Conservation (phyloP, 371 early-diverging fungal species). For the Mortierella sp. region DNA sequence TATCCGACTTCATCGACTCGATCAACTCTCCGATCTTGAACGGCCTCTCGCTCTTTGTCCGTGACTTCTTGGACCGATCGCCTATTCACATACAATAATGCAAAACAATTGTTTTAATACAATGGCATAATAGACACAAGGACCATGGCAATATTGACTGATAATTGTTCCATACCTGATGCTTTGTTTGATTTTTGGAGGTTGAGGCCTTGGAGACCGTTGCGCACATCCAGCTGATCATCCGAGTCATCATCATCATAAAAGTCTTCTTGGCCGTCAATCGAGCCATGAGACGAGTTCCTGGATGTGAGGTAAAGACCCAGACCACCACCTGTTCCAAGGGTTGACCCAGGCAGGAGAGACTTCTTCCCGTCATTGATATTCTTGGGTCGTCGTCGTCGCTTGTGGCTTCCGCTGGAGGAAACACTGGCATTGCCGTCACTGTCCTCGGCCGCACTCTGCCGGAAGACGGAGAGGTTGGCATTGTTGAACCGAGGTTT, state of each 20-base stretch:
- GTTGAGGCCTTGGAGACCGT: slow-evolving; percentile 49
- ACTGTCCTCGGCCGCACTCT: slow-evolving; percentile 56
- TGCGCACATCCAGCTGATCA: slow-evolving; percentile 51
- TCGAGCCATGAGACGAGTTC: slow-evolving; percentile 40
- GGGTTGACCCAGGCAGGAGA: slow-evolving; percentile 37
- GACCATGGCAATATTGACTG: neutral
- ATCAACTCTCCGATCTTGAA: slow-evolving; percentile 59
- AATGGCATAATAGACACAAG: neutral
- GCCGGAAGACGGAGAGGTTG: slow-evolving; percentile 52
- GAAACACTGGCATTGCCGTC: slow-evolving; percentile 61
- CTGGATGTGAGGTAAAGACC: slow-evolving; percentile 34
- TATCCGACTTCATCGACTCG: slow-evolving; percentile 59
- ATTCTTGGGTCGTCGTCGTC: slow-evolving; percentile 55
- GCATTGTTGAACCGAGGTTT: slow-evolving; percentile 52
- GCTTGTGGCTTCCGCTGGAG: slow-evolving; percentile 60
- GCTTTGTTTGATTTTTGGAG: slow-evolving; percentile 45
- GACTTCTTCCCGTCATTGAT: slow-evolving; percentile 34
- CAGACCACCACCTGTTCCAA: slow-evolving; percentile 25
- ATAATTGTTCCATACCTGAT: slow-evolving; percentile 31
- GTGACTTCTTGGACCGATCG: slow-evolving; percentile 41
- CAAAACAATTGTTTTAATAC: neutral
- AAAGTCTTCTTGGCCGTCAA: slow-evolving; percentile 41
- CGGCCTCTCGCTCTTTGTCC: slow-evolving; percentile 43
- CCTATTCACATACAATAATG: neutral
- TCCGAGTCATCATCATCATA: slow-evolving; percentile 50